These are phyloP conservation scores for Pelargonium fulgidum DNA, from an alignment of 441 rosid genomes.

Conservation along the genomic window DNA sequence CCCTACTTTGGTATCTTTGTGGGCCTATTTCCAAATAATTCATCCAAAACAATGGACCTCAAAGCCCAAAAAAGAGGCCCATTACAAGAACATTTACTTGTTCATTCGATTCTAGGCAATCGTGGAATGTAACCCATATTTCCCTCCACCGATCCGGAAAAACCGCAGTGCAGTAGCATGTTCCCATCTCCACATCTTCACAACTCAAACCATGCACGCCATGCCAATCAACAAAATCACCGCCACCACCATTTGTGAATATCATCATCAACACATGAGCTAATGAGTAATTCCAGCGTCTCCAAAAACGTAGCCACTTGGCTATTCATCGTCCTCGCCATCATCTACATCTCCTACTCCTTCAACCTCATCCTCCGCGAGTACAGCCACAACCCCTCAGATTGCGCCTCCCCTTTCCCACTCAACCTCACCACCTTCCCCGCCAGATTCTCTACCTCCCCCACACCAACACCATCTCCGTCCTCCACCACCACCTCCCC, in stretches of 20 bases:
- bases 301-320: constrained; percentile 30
- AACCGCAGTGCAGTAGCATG: constrained; percentile 30
- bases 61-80: too few species aligned
- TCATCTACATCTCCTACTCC: constrained; percentile 47
- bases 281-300: too few species aligned
- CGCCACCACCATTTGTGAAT: too few species aligned
- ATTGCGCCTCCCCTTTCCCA: constrained; percentile 17
- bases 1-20: too few species aligned
- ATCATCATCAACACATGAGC: too few species aligned
- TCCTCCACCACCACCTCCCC: constrained; percentile 4
- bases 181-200: constrained; percentile 12
- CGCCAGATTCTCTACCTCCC: constrained; percentile 2
- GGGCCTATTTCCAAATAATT: too few species aligned
- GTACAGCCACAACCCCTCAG: constrained; percentile 22
- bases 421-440: background rate
- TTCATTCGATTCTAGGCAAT: background rate
- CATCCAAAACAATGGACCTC: too few species aligned
- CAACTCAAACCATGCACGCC: background rate
- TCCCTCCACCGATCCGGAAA: constrained; percentile 37
- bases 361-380: constrained; percentile 36
- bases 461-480: too few species aligned
- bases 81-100: too few species aligned
- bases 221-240: too few species aligned
- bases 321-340: constrained; percentile 37
- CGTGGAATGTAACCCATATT: background rate